Conservation (phyloP, 163 green algal species). For the Chloroidium sp. region DNA sequence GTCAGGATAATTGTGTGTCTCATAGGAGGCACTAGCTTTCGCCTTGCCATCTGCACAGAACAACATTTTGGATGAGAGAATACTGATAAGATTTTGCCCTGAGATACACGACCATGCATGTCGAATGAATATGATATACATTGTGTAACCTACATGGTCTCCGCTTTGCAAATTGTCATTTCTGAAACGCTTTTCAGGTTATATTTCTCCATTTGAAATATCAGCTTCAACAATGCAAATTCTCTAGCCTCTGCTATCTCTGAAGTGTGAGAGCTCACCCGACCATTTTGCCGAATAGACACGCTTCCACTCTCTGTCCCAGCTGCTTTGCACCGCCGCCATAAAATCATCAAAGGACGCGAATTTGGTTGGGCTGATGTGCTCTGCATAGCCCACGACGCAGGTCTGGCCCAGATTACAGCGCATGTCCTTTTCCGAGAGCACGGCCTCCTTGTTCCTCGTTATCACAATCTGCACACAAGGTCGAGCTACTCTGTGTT, state of each 20-base stretch:
- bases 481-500: neutral
- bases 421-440: constrained; percentile 61
- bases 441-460: constrained; percentile 65
- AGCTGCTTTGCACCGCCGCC: constrained; percentile 38
- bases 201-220: too few species aligned
- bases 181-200: too few species aligned
- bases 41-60: neutral
- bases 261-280: constrained; percentile 13
- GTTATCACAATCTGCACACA: constrained; percentile 59
- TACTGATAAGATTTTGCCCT: too few species aligned
- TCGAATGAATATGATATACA: too few species aligned
- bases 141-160: too few species aligned
- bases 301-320: constrained; percentile 50
- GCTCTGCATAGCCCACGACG: constrained; percentile 50
- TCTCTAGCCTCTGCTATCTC: neutral
- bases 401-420: constrained; percentile 46
- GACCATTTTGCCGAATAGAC: constrained; percentile 35
- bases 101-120: too few species aligned
- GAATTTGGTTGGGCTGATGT: constrained; percentile 12
- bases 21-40: neutral
- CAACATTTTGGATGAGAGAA: too few species aligned
- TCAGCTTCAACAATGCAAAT: neutral
- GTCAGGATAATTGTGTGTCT: neutral
- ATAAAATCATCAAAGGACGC: constrained; percentile 40
- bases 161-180: too few species aligned